Percentiles rank a stretch among this genome's conserved stretches.
phyloP scores from a whole-genome alignment of 2,329 filamentous ascomycete genomes.

The Fusarium siculi region DNA sequence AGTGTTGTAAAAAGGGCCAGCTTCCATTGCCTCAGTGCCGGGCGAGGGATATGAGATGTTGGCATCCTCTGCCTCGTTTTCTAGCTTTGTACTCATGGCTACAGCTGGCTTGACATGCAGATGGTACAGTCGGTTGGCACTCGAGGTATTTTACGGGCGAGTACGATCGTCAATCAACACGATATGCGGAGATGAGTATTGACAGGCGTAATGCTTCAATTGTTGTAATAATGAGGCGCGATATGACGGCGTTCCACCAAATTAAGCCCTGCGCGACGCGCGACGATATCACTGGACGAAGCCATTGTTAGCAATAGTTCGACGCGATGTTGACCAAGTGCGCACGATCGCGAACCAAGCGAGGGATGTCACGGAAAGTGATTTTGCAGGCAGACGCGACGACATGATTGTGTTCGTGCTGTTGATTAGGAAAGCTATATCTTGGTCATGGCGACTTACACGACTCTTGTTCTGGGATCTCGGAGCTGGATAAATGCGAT shows the following conservation, averaged over 20 bases:
- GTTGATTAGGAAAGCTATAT: constrained; percentile 31
- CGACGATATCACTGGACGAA: constrained; percentile 41
- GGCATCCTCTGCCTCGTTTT: constrained; percentile 50
- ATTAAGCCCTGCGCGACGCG: constrained; percentile 37
- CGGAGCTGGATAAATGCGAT: constrained; percentile 58
- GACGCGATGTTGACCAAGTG: constrained; percentile 37
- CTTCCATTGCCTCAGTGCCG: constrained; percentile 56
- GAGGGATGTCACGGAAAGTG: constrained; percentile 25
- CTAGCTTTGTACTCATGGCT: constrained; percentile 49
- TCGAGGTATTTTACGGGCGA: constrained; percentile 14
- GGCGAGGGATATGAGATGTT: constrained; percentile 60
- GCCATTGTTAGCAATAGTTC: constrained; percentile 42
- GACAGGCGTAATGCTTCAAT: constrained; percentile 13
- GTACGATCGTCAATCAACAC: constrained; percentile 24
- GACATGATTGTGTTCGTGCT: constrained; percentile 28
- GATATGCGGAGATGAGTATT: constrained; percentile 1
- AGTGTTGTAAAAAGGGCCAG: constrained; percentile 57
- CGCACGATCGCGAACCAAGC: constrained; percentile 19
- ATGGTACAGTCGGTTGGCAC: neutral
- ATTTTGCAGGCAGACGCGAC: constrained; percentile 23
- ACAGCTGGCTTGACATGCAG: constrained; percentile 7
- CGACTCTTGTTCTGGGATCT: constrained; percentile 48
- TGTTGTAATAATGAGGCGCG: constrained; percentile 25
- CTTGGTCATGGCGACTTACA: constrained; percentile 49
- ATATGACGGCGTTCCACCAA: constrained; percentile 32